phyloP scores from a whole-genome alignment of 2,329 filamentous ascomycete species.

The Verticillium zaregamsianum region DNA sequence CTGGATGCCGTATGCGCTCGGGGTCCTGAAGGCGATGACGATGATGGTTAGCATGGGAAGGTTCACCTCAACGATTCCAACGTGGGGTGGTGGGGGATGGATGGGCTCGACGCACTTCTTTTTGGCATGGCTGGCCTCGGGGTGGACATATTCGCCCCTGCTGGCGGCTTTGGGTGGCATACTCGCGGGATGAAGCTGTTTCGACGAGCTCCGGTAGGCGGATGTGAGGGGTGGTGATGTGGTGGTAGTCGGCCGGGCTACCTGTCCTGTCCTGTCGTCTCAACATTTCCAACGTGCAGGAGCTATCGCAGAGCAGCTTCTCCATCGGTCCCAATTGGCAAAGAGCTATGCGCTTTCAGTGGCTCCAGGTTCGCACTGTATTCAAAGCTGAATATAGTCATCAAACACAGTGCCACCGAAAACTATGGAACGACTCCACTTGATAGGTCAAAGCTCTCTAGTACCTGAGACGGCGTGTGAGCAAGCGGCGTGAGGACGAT shows the following conservation, averaged over 20 bases:
- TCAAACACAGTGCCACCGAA: background rate
- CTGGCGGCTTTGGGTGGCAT: constrained; percentile 35
- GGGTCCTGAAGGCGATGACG: constrained; percentile 27
- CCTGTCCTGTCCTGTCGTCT: constrained; percentile 1
- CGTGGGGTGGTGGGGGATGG: constrained; percentile 5
- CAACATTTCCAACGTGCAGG: constrained; percentile 12
- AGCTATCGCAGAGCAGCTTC: constrained; percentile 3
- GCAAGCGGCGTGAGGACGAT: background rate
- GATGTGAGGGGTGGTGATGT: constrained; percentile 6
- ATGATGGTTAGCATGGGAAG: constrained; percentile 4
- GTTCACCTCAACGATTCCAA: background rate
- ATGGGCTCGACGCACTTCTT: constrained; percentile 38
- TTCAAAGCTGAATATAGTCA: background rate
- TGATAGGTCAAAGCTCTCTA: background rate
- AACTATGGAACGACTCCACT: background rate
- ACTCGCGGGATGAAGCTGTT: constrained; percentile 11
- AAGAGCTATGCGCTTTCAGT: background rate
- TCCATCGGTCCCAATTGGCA: background rate
- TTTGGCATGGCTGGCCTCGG: constrained; percentile 44
- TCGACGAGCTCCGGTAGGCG: background rate
- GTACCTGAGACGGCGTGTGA: background rate
- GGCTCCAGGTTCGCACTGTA: background rate
- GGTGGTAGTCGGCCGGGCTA: constrained; percentile 1
- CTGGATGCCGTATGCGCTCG: constrained; percentile 59
- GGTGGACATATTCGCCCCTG: constrained; percentile 40